Base-by-base conservation (phyloP, 768 basidiomycete species). In the Cystobasidium tubakii region DNA sequence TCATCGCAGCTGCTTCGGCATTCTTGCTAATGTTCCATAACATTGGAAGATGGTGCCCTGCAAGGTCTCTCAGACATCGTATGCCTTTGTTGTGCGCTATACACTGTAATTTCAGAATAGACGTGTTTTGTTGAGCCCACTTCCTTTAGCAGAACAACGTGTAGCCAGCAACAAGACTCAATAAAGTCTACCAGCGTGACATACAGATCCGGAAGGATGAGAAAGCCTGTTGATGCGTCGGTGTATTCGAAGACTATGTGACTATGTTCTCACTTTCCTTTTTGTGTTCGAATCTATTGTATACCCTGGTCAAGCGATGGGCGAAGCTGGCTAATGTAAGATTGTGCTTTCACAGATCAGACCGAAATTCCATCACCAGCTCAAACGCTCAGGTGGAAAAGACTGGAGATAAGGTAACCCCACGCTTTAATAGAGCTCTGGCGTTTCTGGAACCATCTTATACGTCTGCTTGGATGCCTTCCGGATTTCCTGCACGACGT, bases 171-270 rank as follows among this genome's bases (percentile, higher is more conserved):
- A n/a, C n/a, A n/a, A n/a, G n/a, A n/a, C n/a, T n/a, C n/a, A 27
- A 27, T 44, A 55, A 10, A 55, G 9, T n/a, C 27, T n/a, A 7
- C 53, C 6, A 23, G n/a, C 7, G 46, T 19, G 27, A 46, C 74
- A 17, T 15, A 76, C 79, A 96, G 89, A 82, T 99, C 95, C 0
- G 95, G 95, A 0, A 96, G 82, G 70, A 99, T 87, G 44, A 95
- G 76, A 78, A 90, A 96, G 34, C 86, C 86, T 1, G 74, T 76
- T 4, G 85, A 83, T 0, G 85, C 81, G 71, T 82, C 80, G 1
- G 81, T 75, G 60, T 85, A 84, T 21, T 88, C 85, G 78, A 84
- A 88, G 23, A 96, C 82, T 27, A 97, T 81, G 54, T 88, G 23
- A 96, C 82, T 27, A 97, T 81, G 54, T 88, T 87, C 19, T 88